Evolutionary conservation across 371 early-diverging fungal genomes (phyloP), one percentile per base, ranked within the genome.

Genomic region (Mortierella polycephala): DNA sequence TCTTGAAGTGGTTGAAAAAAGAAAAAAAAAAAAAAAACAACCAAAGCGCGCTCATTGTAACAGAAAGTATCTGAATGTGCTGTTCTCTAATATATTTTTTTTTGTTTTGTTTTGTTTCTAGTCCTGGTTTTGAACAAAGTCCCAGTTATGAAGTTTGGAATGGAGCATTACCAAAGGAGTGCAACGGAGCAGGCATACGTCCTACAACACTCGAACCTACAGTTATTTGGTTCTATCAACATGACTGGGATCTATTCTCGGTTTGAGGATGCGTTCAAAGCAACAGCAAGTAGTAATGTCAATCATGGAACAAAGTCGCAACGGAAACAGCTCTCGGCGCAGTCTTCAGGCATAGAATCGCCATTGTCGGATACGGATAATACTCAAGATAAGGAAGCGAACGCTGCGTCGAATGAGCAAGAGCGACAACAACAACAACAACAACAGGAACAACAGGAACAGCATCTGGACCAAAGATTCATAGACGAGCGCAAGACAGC

Each of bases 61-160:
- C 30, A 30, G 30, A 30, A 30, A 30, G 30, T 30, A 30, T 30
- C 30, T 30, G 30, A 30, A 1, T 30, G n/a, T 44, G 8, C 16
- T 30, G 21, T 40, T 47, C 41, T 57, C 21, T 44, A 14, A 16
- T 4, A 21, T 5, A 4, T 21, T n/a, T 57, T 62, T 47, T 42
- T n/a, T 40, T 8, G 18, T 44, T 44, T 47, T 21, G 6, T 14
- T 0, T 49, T 1, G 50, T 4, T 47, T 41, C 5, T 65, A 77
- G 79, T 77, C 1, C 16, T 77, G 52, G 62, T 77, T 12, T 68
- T 72, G 12, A 77, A 71, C 59, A 72, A 71, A n/a, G 69, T 72
- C 12, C 66, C 72, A 2, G 59, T 58, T 0, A 64, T 68, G 61
- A 54, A 61, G 23, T 77, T 77, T 55, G 63, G 63, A 9, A 52